Evolutionary conservation across 768 basidiomycete genomes (phyloP).

Genomic region (Tylopilus sp.): DNA sequence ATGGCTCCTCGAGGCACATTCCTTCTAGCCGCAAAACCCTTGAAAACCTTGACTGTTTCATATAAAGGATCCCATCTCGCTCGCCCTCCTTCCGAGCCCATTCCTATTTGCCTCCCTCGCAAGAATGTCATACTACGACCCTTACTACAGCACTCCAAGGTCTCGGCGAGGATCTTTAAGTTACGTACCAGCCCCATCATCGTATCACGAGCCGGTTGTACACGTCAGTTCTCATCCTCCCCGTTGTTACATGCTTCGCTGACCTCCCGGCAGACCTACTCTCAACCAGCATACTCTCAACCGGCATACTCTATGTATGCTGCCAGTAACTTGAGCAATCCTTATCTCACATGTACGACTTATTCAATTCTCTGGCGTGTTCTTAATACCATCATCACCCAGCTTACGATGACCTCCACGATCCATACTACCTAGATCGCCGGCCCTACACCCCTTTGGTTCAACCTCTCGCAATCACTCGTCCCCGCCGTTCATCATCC

Average conservation of each 20-base stretch:
- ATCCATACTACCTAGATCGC: slow-evolving; percentile 46
- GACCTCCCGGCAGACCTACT: slow-evolving; percentile 35
- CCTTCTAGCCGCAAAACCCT: slow-evolving; percentile 11
- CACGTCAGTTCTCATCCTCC: slow-evolving; percentile 34
- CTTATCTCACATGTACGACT: slow-evolving; percentile 42
- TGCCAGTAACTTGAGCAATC: slow-evolving; percentile 36
- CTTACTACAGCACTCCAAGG: slow-evolving; percentile 32
- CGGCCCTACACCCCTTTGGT: slow-evolving; percentile 25
- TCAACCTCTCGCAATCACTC: slow-evolving; percentile 18
- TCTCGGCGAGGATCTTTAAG: slow-evolving; percentile 34
- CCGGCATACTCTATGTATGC: slow-evolving; percentile 48
- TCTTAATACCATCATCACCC: slow-evolving; percentile 1
- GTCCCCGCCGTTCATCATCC: slow-evolving; percentile 38
- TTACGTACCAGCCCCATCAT: slow-evolving; percentile 30
- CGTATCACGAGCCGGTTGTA: slow-evolving; percentile 41
- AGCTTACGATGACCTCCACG: slow-evolving; percentile 57
- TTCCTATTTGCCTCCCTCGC: slow-evolving; percentile 8
- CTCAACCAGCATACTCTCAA: slow-evolving; percentile 44
- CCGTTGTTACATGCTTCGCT: neutral
- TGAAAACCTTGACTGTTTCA: neutral
- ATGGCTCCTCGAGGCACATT: slow-evolving; percentile 30
- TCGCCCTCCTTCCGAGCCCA: slow-evolving; percentile 3
- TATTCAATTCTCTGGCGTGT: neutral
- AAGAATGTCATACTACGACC: slow-evolving; percentile 45
- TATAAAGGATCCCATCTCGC: slow-evolving; percentile 23